Evolutionary conservation across 2,329 filamentous ascomycete species (phyloP), one percentile per base, ranked within the genome.

Genomic region (Microcyclospora pomicola): DNA sequence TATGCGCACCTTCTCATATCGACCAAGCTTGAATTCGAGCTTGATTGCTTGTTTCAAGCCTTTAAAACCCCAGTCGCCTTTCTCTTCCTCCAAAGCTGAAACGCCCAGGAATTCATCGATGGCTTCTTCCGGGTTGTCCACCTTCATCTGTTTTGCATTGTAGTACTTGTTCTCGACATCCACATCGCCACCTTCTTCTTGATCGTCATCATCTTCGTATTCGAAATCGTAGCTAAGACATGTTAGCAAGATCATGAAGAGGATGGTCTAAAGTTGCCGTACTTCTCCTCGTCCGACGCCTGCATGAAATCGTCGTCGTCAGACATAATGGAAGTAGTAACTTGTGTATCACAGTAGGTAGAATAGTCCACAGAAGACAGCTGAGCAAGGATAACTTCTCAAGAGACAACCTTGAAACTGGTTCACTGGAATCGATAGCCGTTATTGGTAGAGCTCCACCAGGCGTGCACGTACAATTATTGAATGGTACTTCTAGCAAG

Each of bases 101-200:
- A 98, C 80, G 27, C 77, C 82, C n/a, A 96, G 66, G 53, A 98
- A 98, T 59, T 96, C 88, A 28, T 79, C 76, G 39, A 98, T 82
- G 2, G 91, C 91, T 50, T 85, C 85, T 53, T 91, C 76, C 1
- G 88, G 86, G 41, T 87, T 85, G 45, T 80, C 79, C 32, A 71
- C 69, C 68, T 96, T 98, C 58, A 93, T 78, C 65, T 96, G 88
- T 65, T 98, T 98, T 32, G 91, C 91, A 63, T 95, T 96, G 72
- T 96, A 98, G 69, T 98, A 98, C 66, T 94, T 95, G 69, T 98
- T 98, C 61, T 98, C 91, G 59, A 96, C 92, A 49, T 88, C 86
- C 52, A 95, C 82, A 59, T 95, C 85, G 41, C 80, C 86, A 27
- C 74, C 77, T 41, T 94, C 80, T 32, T 92, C 83, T 35, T 91